phyloP scores from a whole-genome alignment of 306 rosid genomes.

The Quercus dentata region DNA sequence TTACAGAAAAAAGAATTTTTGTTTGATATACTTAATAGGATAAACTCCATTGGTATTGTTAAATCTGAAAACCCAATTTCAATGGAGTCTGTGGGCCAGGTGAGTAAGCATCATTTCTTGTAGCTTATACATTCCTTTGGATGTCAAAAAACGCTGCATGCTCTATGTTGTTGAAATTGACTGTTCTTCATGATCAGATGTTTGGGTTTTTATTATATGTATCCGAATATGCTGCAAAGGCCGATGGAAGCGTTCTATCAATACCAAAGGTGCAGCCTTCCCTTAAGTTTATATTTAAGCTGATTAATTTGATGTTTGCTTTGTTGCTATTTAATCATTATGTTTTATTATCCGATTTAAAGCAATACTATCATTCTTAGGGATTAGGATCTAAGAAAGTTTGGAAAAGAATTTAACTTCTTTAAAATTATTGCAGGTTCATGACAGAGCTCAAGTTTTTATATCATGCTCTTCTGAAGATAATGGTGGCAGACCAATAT shows the following conservation, averaged over 20 bases:
- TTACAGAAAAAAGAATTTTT: conserved; percentile 43
- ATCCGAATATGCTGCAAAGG: conserved; percentile 51
- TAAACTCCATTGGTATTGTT: conserved; percentile 36
- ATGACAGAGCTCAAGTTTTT: conserved; percentile 95
- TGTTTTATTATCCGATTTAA: background rate
- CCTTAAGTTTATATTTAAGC: background rate
- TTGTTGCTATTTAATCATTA: background rate
- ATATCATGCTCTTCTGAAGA: conserved; percentile 55
- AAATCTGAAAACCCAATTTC: conserved; percentile 68
- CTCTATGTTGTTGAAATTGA: conserved; percentile 15
- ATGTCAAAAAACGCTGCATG: conserved; percentile 15
- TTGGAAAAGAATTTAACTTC: conserved; percentile 7
- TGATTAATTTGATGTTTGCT: background rate
- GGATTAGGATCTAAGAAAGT: background rate
- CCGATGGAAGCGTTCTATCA: conserved; percentile 42
- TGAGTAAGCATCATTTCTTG: conserved; percentile 19
- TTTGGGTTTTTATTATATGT: conserved; percentile 74
- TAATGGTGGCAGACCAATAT: conserved; percentile 45
- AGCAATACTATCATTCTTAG: background rate
- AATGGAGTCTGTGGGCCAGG: conserved; percentile 89
- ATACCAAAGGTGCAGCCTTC: conserved; percentile 58
- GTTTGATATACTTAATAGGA: conserved; percentile 51
- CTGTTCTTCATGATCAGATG: conserved; percentile 50
- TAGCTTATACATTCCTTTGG: background rate
- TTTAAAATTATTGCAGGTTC: conserved; percentile 56